Base-by-base conservation (phyloP, 2,329 filamentous ascomycete species). In the Colletotrichum destructivum region DNA sequence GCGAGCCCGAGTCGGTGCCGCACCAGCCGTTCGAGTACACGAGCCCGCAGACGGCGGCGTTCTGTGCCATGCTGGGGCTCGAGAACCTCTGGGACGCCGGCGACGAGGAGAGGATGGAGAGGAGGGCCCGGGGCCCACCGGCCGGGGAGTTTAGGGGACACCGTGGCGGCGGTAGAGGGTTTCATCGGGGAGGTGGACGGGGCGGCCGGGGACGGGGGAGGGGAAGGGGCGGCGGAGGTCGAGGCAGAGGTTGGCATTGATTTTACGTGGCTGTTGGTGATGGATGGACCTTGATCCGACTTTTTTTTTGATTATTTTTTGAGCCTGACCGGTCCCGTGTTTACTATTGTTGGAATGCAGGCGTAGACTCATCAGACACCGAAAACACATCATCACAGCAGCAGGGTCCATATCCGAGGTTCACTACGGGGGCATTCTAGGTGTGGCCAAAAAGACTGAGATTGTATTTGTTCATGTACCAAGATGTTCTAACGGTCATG, bases 1-100 rank as follows among this genome's bases (percentile, higher is more conserved):
- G 85, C 0, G 83, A 87, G 8, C 88, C 90, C 0, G 88, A 91
- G 74, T 85, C 84, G 31, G 88, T 90, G 0, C 77, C 85, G 0
- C 85, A 91, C n/a, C 88, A 91, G 79, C 94, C 95, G 1, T 84
- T 86, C 1, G 95, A 98, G 82, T 96, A 96, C 79, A 94, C 90
- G 4, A 98, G 96, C 78, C 92, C 93, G 15, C 96, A 98, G 82
- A 98, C 95, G 8, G 85, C 84, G n/a, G 82, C 86, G 3, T 98
- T 96, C 79, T 99, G 96, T 81, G 85, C 91, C 67, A 82, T 98
- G 66, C 77, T 98, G 1, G 91, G 88, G 11, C 91, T 99, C 44
- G 84, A 89, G 7, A 97, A 98, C 79, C 86, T 91, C 12, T 97
- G 90, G 85, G 87, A 93, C 76, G 89, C 92, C 2, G 90, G 84